These are phyloP conservation scores for Rhizopus delemar DNA, from an alignment of 371 early-diverging fungal genomes.

Conservation along the genomic window DNA sequence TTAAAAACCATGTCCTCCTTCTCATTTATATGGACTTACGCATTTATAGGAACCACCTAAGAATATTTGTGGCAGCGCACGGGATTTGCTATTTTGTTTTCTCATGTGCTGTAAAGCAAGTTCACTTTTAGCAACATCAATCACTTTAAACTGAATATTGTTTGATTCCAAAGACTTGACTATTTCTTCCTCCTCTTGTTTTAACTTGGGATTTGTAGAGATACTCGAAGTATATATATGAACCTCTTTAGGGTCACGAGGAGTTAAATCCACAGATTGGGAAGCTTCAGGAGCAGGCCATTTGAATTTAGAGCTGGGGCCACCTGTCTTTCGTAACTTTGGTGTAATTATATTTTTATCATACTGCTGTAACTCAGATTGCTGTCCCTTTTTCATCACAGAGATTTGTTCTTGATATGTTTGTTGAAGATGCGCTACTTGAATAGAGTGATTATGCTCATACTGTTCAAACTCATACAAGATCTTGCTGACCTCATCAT, in stretches of 20 bases:
- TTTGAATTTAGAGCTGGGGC: constrained; percentile 7
- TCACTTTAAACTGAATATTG: constrained; percentile 28
- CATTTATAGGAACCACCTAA: constrained; percentile 44
- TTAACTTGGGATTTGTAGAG: constrained; percentile 34
- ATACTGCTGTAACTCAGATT: constrained; percentile 11
- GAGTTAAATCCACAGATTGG: constrained; percentile 4
- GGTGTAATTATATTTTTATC: background rate
- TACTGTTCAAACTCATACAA: constrained; percentile 54
- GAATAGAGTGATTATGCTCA: constrained; percentile 44
- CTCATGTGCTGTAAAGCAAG: constrained; percentile 46
- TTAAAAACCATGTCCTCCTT: background rate
- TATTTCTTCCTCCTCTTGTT: constrained; percentile 35
- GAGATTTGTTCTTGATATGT: constrained; percentile 44
- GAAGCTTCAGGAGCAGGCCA: constrained; percentile 10
- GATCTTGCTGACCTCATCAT: constrained; percentile 47
- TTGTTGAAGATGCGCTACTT: constrained; percentile 39
- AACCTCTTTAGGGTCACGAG: constrained; percentile 28
- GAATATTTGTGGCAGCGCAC: constrained; percentile 39
- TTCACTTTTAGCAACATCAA: constrained; percentile 45
- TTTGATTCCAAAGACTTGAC: constrained; percentile 20
- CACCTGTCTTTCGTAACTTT: constrained; percentile 7
- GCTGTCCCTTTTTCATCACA: constrained; percentile 38
- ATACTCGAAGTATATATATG: constrained; percentile 43
- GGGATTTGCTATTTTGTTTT: constrained; percentile 22
- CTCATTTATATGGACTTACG: constrained; percentile 20